Percentiles rank a stretch among this genome's conserved stretches.
Evolutionary conservation across 2,329 filamentous ascomycete species (phyloP).

Genomic region (Emericellopsis cladophorae): DNA sequence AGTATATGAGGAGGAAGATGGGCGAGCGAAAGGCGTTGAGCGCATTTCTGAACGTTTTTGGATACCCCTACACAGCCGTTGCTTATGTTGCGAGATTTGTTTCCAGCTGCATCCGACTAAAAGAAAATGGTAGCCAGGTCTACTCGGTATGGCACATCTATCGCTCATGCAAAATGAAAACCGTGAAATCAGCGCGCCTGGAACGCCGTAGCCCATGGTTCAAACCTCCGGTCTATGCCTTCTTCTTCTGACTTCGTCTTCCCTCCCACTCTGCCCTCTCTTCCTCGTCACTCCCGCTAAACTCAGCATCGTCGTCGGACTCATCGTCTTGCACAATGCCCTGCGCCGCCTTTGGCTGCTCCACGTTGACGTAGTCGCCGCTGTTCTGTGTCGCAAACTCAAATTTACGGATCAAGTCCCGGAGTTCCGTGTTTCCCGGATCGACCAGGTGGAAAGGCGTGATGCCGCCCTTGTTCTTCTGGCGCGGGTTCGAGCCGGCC

Average conservation of each 20-base stretch:
- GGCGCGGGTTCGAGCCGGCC: conserved; percentile 49
- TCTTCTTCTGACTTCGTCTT: conserved; percentile 26
- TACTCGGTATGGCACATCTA: too few relatives aligned
- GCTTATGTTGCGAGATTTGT: too few relatives aligned
- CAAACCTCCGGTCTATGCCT: background rate
- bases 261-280: conserved; percentile 50
- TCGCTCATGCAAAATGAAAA: too few relatives aligned
- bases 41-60: too few relatives aligned
- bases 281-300: conserved; percentile 52
- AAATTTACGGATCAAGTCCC: conserved; percentile 53
- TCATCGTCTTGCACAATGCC: conserved; percentile 10
- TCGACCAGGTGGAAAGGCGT: conserved; percentile 63
- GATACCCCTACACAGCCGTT: too few relatives aligned
- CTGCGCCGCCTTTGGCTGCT: conserved; percentile 3
- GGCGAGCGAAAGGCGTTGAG: too few relatives aligned
- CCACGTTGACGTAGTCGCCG: conserved; percentile 39
- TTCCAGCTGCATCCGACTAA: too few relatives aligned
- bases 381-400: conserved; percentile 51
- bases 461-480: conserved; percentile 59
- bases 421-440: conserved; percentile 50
- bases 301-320: conserved; percentile 44
- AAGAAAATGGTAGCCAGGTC: too few relatives aligned
- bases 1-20: too few relatives aligned
- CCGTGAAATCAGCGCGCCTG: too few relatives aligned
- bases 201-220: too few relatives aligned